Conservation (phyloP, 768 basidiomycete species). For the Trametes villosa region DNA sequence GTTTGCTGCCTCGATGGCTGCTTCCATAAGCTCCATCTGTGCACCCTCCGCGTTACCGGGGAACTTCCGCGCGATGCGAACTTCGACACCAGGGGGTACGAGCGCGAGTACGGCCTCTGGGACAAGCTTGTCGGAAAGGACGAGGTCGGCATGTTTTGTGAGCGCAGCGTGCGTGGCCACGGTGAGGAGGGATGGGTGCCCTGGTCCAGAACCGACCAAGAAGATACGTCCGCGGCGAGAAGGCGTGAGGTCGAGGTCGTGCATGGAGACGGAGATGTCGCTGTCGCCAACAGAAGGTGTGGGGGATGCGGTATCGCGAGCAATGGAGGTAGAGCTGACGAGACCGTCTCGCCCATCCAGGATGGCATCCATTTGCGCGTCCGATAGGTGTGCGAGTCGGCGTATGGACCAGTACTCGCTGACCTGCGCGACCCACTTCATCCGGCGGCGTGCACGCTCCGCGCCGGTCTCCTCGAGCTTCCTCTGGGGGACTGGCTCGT, state of each 20-base stretch:
- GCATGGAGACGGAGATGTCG: constrained; percentile 31
- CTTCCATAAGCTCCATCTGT: constrained; percentile 93
- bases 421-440: constrained; percentile 94
- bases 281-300: neutral
- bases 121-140: constrained; percentile 96
- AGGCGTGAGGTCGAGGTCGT: constrained; percentile 30
- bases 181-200: constrained; percentile 91
- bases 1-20: constrained; percentile 81
- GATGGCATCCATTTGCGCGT: constrained; percentile 68
- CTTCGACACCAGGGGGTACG: constrained; percentile 70
- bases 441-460: constrained; percentile 57
- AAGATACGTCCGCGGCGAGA: constrained; percentile 69
- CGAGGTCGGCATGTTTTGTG: constrained; percentile 79
- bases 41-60: constrained; percentile 97
- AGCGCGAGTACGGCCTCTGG: constrained; percentile 85
- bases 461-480: constrained; percentile 45
- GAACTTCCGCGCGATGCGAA: constrained; percentile 95
- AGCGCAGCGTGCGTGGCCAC: constrained; percentile 82
- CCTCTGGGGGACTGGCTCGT: constrained; percentile 66
- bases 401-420: constrained; percentile 95
- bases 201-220: constrained; percentile 94
- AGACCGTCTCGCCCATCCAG: constrained; percentile 46
- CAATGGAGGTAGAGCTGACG: neutral
- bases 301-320: constrained; percentile 25
- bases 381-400: constrained; percentile 69